Evolutionary conservation across 2,329 filamentous ascomycete species (phyloP).

Genomic region (Aspergillus melleus): DNA sequence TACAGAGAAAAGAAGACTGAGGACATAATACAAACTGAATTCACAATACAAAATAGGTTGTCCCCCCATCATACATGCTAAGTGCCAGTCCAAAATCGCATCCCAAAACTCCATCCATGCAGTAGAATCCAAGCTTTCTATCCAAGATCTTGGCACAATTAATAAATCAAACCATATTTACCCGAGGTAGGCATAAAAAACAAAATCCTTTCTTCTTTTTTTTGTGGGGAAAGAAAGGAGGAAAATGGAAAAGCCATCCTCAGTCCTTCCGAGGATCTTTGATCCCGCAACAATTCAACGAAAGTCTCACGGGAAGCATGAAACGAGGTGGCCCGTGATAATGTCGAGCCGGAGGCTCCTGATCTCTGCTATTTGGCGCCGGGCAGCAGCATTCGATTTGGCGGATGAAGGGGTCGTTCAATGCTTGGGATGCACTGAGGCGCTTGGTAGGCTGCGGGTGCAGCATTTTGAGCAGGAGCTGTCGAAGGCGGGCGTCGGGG

Average conservation of each 20-base stretch:
- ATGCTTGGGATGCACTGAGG: slow-evolving; percentile 66
- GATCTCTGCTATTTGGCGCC: slow-evolving; percentile 28
- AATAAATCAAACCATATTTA: background rate
- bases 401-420: slow-evolving; percentile 71
- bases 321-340: background rate
- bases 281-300: too few species aligned
- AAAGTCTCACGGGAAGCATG: too few species aligned
- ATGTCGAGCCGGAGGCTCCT: background rate
- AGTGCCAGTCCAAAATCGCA: too few species aligned
- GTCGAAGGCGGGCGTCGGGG: slow-evolving; percentile 54
- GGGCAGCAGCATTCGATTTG: slow-evolving; percentile 76
- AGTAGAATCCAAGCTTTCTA: background rate
- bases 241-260: background rate
- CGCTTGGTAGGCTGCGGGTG: slow-evolving; percentile 74
- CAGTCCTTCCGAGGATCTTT: background rate
- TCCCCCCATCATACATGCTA: background rate
- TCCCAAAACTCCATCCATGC: background rate
- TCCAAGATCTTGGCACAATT: background rate
- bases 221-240: background rate
- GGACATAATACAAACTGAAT: background rate
- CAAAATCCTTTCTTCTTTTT: background rate
- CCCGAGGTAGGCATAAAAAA: background rate
- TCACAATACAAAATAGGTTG: background rate
- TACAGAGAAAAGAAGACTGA: background rate
- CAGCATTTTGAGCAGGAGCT: slow-evolving; percentile 76